Conservation (phyloP, 495 filamentous ascomycete species). For the Neurospora intermedia region DNA sequence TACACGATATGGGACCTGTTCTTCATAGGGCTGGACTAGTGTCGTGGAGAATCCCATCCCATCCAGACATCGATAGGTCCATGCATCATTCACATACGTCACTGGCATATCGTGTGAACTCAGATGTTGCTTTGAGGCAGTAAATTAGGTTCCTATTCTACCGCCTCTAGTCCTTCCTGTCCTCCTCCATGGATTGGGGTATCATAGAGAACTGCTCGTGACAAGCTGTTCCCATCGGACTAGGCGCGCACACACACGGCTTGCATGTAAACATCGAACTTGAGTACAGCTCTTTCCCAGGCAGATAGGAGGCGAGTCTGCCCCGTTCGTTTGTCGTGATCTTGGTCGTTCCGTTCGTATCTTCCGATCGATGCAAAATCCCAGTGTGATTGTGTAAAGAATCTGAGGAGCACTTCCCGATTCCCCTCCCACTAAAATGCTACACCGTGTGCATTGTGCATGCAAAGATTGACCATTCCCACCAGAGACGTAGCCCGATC, state of each 20-base stretch:
- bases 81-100: background rate
- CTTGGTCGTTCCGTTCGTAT: background rate
- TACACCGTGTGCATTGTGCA: constrained; percentile 1
- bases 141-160: background rate
- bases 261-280: background rate
- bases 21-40: background rate
- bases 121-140: background rate
- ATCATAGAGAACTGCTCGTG: background rate
- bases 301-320: background rate
- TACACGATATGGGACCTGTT: background rate
- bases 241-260: background rate
- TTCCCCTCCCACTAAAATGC: constrained; percentile 1
- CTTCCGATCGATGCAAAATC: constrained; percentile 10
- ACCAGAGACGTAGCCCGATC: constrained; percentile 24
- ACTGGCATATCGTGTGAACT: background rate
- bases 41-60: background rate
- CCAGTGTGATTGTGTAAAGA: constrained; percentile 17
- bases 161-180: background rate
- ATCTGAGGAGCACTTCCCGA: constrained; percentile 31
- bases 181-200: background rate
- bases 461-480: constrained; percentile 16
- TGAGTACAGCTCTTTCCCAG: background rate
- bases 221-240: background rate
- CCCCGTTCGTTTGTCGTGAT: background rate
- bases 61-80: background rate